Conservation (phyloP, 2,329 filamentous ascomycete species). For the Emmonsia crescens region DNA sequence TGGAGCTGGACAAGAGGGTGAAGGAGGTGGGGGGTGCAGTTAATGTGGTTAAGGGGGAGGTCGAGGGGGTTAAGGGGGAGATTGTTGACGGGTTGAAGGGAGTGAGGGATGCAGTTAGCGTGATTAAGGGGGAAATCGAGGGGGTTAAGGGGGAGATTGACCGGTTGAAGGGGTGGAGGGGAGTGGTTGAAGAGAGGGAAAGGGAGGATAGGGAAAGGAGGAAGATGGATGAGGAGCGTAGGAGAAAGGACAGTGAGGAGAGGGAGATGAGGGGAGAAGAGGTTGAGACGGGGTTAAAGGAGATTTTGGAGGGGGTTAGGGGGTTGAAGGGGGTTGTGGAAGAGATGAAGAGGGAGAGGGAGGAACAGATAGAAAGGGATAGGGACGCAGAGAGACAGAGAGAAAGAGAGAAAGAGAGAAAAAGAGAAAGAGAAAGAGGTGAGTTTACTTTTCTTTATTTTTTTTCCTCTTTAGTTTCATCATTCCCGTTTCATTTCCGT, state of each 20-base stretch:
- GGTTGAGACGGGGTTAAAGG: neutral
- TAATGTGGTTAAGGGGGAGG: slow-evolving; percentile 1
- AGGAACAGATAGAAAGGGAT: slow-evolving; percentile 3
- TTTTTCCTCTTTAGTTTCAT: neutral
- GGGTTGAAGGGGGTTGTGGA: slow-evolving; percentile 5
- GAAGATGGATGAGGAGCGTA: neutral
- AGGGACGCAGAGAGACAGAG: slow-evolving; percentile 3
- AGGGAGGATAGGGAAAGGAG: neutral
- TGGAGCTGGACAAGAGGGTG: neutral
- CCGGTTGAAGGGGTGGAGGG: neutral
- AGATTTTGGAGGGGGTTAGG: neutral
- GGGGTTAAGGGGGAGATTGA: neutral
- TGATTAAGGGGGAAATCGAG: slow-evolving; percentile 2
- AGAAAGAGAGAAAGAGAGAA: neutral
- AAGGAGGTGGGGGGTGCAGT: neutral
- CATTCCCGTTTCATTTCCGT: neutral
- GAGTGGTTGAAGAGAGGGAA: neutral
- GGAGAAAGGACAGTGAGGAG: slow-evolving; percentile 1
- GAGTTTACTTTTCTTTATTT: neutral
- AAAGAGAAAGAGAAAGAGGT: neutral
- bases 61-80: slow-evolving; percentile 1
- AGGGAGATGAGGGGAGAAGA: neutral
- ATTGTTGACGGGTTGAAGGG: neutral
- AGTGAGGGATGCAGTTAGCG: neutral
- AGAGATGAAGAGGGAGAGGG: neutral